Base-by-base conservation (phyloP, 371 early-diverging fungal species). In the Smittium culicis region DNA sequence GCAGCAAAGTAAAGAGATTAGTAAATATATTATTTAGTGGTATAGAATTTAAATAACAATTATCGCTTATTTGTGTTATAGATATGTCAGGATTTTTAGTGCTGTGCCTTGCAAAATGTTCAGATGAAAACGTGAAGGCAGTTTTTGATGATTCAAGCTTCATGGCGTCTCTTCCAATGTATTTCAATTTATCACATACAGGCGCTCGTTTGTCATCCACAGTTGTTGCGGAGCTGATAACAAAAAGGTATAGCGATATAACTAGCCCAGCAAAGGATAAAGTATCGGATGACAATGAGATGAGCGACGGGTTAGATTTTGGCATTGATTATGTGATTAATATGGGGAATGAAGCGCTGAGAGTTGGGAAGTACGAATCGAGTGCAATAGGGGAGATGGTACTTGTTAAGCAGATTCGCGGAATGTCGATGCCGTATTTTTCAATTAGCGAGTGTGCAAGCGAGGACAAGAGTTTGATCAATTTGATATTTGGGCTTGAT, bases 321-420 rank as follows among this genome's bases (percentile, higher is more conserved):
- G 65, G 65, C 1, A 25, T 64, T 35, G 65, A 64, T 45, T 29
- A 64, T 29, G 65, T 64, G 1, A 64, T 64, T 16, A 29, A 27
- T 34, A 35, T 64, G 35, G 54, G 35, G 16, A 45, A 64, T 14
- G 3, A n/a, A 11, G 35, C 33, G 25, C 33, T 32, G 33, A 25
- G n/a, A 34, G 2, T n/a, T 16, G 25, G 28, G 17, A 35, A 64
- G 2, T 45, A 27, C 24, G 16, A 27, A 1, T 29, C 35, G 24
- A 64, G 27, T 34, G 8, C 16, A 27, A 45, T 64, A 35, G 54
- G 35, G 27, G 65, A 64, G 24, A 20, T 45, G 20, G 2, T 25
- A 34, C 17, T 64, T 3, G 35, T 64, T 8, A 64, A 29, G 34
- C 65, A 64, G 35, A 34, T 64, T 14, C 34, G 65, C 33, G n/a